A percentile compares a stretch with the other conserved stretches of the same genome.
These are phyloP conservation scores for Hordeum marinum DNA, from an alignment of 176 grass and related monocot species.

Conservation along the genomic window DNA sequence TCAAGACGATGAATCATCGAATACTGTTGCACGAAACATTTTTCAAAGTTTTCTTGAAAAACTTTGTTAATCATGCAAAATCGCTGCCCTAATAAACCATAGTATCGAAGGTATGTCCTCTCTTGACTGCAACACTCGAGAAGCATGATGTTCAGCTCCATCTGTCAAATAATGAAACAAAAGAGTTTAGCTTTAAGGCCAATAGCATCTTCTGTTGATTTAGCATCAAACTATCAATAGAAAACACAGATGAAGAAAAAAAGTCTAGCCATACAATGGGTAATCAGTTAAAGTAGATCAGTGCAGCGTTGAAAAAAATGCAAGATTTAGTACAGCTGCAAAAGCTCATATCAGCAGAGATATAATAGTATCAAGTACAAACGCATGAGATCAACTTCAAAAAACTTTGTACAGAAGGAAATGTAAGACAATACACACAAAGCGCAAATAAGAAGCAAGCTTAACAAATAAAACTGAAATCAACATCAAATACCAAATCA, in stretches of 20 bases:
- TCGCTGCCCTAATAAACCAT: slow-evolving; percentile 78
- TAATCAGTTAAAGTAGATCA: background rate
- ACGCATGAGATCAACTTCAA: background rate
- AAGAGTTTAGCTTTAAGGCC: background rate
- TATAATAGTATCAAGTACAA: background rate
- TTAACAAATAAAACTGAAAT: background rate
- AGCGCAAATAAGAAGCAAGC: slow-evolving; percentile 7
- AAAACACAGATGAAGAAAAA: background rate
- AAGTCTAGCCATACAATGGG: background rate
- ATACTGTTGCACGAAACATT: slow-evolving; percentile 92
- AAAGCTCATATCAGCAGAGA: background rate
- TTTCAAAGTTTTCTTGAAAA: slow-evolving; percentile 94
- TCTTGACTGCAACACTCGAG: slow-evolving; percentile 97
- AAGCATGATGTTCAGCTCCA: slow-evolving; percentile 95
- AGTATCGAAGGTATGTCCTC: slow-evolving; percentile 90
- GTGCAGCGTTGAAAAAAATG: background rate
- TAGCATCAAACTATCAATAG: background rate
- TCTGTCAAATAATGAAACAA: slow-evolving; percentile 43
- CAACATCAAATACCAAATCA: background rate
- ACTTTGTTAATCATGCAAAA: slow-evolving; percentile 99
- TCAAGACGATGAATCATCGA: slow-evolving; percentile 92
- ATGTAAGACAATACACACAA: background rate
- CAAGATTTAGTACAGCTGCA: background rate
- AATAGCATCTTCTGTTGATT: background rate
- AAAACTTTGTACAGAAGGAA: background rate